These are phyloP conservation scores for Pythium apleroticum DNA, from an alignment of 352 stramenopile species.

Conservation along the genomic window DNA sequence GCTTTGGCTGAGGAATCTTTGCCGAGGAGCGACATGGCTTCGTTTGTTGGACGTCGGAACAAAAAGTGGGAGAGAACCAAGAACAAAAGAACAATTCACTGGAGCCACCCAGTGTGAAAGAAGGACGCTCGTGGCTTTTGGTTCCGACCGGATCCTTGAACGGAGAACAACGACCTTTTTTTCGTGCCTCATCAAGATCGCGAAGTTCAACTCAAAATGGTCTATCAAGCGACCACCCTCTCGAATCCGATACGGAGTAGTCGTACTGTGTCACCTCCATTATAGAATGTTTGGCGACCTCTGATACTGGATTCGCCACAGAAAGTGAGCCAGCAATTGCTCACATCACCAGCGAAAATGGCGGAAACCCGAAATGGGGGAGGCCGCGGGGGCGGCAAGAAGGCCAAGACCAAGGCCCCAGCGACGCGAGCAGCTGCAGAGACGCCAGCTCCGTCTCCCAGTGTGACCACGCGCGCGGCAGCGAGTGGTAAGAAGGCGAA, in stretches of 20 bases:
- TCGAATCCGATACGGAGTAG: constrained; percentile 9
- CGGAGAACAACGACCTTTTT: constrained; percentile 14
- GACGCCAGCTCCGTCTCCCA: background rate
- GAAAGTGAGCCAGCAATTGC: background rate
- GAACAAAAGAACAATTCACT: constrained; percentile 2
- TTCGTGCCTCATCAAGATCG: constrained; percentile 18
- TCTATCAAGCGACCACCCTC: constrained; percentile 3
- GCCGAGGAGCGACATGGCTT: constrained; percentile 8
- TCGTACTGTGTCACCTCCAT: background rate
- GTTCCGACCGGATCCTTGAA: background rate
- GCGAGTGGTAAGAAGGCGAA: constrained; percentile 2
- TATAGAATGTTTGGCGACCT: background rate
- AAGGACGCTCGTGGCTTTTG: background rate
- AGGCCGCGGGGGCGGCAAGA: constrained; percentile 10
- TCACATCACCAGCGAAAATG: constrained; percentile 1
- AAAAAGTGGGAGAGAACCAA: constrained; percentile 15
- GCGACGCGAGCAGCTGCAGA: background rate
- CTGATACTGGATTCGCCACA: constrained; percentile 4
- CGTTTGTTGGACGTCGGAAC: constrained; percentile 6
- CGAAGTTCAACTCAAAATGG: constrained; percentile 7
- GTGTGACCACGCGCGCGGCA: background rate
- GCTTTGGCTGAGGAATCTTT: background rate
- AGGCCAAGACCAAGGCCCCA: constrained; percentile 9
- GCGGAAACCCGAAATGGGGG: constrained; percentile 16
- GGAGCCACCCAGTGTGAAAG: background rate